Percentiles rank a stretch among this genome's conserved stretches.
phyloP scores from a whole-genome alignment of 495 filamentous ascomycete species.

The Penicillium antarcticum region DNA sequence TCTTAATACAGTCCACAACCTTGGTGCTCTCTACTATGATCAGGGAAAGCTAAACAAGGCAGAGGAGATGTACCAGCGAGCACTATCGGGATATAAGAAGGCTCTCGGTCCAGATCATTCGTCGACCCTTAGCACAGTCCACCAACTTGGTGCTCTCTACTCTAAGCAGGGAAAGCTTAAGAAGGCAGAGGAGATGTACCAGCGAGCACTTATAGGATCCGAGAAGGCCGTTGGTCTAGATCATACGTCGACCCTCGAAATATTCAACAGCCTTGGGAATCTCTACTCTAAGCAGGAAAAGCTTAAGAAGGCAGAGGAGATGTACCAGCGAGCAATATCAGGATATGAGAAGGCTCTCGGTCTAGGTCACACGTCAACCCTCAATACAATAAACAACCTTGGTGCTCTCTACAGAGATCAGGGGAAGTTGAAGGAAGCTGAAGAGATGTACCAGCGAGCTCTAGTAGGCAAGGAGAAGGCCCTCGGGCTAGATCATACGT shows the following conservation, averaged over 20 bases:
- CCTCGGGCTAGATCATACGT: no score
- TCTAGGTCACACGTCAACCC: no score
- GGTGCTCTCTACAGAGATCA: no score
- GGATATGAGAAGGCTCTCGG: no score
- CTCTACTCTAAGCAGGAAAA: no score
- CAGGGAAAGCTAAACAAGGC: background rate
- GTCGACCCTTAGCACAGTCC: background rate
- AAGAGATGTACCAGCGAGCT: no score
- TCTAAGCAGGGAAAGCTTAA: background rate
- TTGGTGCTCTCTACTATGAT: background rate
- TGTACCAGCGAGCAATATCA: no score
- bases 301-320: no score
- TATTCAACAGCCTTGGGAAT: no score
- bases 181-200: background rate
- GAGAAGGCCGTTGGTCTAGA: constrained; percentile 37
- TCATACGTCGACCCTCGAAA: constrained; percentile 30
- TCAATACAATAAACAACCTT: no score
- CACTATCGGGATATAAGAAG: background rate
- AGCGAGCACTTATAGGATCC: constrained; percentile 21
- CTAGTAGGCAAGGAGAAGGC: no score
- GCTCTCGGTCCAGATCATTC: background rate
- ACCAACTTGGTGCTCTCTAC: background rate
- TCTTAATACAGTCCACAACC: background rate
- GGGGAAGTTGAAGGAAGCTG: no score
- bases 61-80: background rate